Base-by-base conservation (phyloP, 2,329 filamentous ascomycete genomes). In the Periconia macrospinosa region DNA sequence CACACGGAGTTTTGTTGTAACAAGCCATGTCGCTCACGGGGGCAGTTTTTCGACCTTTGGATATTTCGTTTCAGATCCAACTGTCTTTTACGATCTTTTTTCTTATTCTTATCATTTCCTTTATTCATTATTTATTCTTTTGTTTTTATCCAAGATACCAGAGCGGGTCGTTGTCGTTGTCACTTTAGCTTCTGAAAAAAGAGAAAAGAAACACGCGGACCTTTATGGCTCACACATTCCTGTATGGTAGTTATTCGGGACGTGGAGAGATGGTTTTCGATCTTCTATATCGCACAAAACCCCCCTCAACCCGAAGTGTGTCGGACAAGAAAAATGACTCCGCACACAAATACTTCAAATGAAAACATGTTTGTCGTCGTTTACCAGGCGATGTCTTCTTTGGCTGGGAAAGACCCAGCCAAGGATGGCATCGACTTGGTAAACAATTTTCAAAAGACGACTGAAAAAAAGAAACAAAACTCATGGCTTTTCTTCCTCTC, bases 71-170 rank as follows among this genome's bases (percentile, higher is more conserved):
- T 62, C 57, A 53, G 52, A 52, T 11, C 55, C 51, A 50, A 53
- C 52, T 46, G 60, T 63, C 60, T 55, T 61, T 61, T 53, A 64
- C 65, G 45, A 57, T 68, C 60, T 54, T 67, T 66, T 60, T 49
- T 37, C 15, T 37, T n/a, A 13, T 37, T 37, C 11, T 37, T 10
- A 14, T 5, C 33, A 3, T 37, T 41, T 45, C 40, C 48, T 51
- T 60, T 62, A 62, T 65, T 46, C 58, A 64, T 66, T 57, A 44
- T 49, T 53, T 60, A 59, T 62, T 68, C 48, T n/a, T n/a, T n/a
- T n/a, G n/a, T 52, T 58, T 60, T 8, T 13, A 55, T 54, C 55
- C 60, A 65, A 69, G 70, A 73, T 73, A 73, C 70, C 70, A 72
- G 70, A 71, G 69, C 68, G 51, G 51, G 57, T 57, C 15, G 41